Percentiles rank a stretch among this genome's conserved stretches.
Evolutionary conservation across 1,139 yeast genomes (phyloP).

Genomic region (Casaregolazyma lundiana): DNA sequence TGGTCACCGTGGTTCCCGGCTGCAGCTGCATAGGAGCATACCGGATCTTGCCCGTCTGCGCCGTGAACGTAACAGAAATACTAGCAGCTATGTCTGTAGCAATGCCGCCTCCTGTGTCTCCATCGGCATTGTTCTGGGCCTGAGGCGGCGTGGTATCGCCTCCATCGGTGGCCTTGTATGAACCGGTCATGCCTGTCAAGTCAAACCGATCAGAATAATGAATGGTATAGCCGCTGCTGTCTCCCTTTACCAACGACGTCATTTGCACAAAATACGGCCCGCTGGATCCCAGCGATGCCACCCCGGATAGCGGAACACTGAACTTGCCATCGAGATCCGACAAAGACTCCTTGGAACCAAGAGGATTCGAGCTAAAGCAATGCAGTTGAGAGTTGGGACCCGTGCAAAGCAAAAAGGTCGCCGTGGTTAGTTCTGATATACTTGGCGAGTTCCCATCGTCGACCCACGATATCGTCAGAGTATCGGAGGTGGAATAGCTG

Average conservation of each 20-base stretch:
- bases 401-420: slow-evolving; percentile 59
- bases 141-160: slow-evolving; percentile 43
- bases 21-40: slow-evolving; percentile 91
- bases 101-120: slow-evolving; percentile 34
- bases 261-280: slow-evolving; percentile 74
- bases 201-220: slow-evolving; percentile 68
- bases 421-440: slow-evolving; percentile 41
- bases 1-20: slow-evolving; percentile 66
- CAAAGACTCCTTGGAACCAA: slow-evolving; percentile 32
- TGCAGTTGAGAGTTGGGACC: slow-evolving; percentile 53
- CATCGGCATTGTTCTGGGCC: slow-evolving; percentile 30
- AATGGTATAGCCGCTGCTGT: slow-evolving; percentile 50
- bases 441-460: slow-evolving; percentile 51
- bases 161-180: slow-evolving; percentile 41
- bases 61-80: slow-evolving; percentile 56
- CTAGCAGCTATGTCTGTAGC: slow-evolving; percentile 27
- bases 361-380: slow-evolving; percentile 38
- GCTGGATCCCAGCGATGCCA: slow-evolving; percentile 44
- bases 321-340: slow-evolving; percentile 27
- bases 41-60: slow-evolving; percentile 68
- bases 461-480: slow-evolving; percentile 55
- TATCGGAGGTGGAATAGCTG: slow-evolving; percentile 48
- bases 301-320: slow-evolving; percentile 33
- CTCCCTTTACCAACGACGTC: slow-evolving; percentile 38
- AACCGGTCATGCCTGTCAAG: slow-evolving; percentile 68